Conservation (phyloP, 2,329 filamentous ascomycete species). For the Nectriaceae sp. region DNA sequence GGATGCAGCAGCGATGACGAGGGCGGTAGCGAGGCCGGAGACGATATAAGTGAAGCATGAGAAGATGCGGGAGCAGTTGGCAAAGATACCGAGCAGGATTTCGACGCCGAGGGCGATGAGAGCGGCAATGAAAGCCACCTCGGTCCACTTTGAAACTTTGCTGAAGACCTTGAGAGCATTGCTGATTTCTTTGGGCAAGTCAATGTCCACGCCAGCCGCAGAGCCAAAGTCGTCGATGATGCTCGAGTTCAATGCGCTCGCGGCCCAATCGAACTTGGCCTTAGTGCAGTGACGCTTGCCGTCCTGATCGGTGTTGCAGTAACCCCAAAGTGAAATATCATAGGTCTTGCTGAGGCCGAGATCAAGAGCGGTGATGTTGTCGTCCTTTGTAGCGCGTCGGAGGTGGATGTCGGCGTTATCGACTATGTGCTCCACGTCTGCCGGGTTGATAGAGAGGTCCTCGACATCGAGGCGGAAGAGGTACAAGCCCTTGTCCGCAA, state of each 20-base stretch:
- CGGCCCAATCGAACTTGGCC: constrained; percentile 75
- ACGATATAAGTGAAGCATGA: constrained; percentile 82
- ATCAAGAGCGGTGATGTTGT: constrained; percentile 57
- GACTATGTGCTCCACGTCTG: constrained; percentile 41
- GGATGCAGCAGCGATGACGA: constrained; percentile 63
- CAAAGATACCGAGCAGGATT: constrained; percentile 77
- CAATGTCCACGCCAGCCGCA: constrained; percentile 54
- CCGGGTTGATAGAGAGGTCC: constrained; percentile 49
- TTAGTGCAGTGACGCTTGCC: constrained; percentile 66
- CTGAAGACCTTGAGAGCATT: constrained; percentile 72
- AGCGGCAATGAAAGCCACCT: constrained; percentile 77
- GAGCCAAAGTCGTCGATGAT: constrained; percentile 55
- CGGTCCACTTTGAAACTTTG: constrained; percentile 77
- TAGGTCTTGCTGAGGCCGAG: constrained; percentile 75
- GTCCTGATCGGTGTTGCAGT: constrained; percentile 67
- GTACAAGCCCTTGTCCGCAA: constrained; percentile 57
- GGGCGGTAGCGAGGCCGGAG: constrained; percentile 59
- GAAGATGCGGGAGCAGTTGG: constrained; percentile 79
- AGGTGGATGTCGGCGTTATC: constrained; percentile 26
- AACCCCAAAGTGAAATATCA: constrained; percentile 82
- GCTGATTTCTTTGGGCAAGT: constrained; percentile 67
- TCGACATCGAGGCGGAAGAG: constrained; percentile 63
- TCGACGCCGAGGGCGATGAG: constrained; percentile 70
- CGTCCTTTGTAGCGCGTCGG: constrained; percentile 26
- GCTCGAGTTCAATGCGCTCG: constrained; percentile 66